Conservation (phyloP, 179 eudicot species). For the Spergularia azorica region DNA sequence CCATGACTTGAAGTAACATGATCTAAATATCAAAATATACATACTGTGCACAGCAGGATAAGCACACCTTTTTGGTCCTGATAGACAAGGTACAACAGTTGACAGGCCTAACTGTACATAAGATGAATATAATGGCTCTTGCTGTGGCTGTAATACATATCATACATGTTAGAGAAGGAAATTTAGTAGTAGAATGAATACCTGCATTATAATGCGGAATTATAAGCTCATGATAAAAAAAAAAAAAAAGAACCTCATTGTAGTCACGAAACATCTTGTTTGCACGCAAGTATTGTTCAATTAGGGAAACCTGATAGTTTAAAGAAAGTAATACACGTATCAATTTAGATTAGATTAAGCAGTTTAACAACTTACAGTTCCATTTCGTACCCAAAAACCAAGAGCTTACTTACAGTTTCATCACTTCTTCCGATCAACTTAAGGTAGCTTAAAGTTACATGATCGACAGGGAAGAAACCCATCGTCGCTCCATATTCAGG, state of each 20-base stretch:
- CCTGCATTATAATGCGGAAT: no score
- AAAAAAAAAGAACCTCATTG: constrained; percentile 52
- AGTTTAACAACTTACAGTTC: no score
- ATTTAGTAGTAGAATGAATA: no score
- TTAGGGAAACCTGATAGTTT: constrained; percentile 2
- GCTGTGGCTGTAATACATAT: constrained; percentile 66
- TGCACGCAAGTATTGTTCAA: constrained; percentile 95
- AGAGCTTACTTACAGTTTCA: constrained; percentile 59
- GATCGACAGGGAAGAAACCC: constrained; percentile 99
- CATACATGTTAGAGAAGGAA: neutral
- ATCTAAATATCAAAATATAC: no score
- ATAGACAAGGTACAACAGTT: constrained; percentile 83
- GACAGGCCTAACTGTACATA: constrained; percentile 78
- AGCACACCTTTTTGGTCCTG: constrained; percentile 92
- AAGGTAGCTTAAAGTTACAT: constrained; percentile 85
- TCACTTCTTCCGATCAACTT: constrained; percentile 97
- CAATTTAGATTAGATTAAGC: no score
- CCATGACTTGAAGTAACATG: no score
- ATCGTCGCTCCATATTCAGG: constrained; percentile 99
- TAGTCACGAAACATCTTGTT: constrained; percentile 98
- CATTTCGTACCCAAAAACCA: no score
- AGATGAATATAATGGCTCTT: constrained; percentile 73
- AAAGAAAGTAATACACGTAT: no score
- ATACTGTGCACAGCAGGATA: neutral
- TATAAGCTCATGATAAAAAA: no score